phyloP scores from a whole-genome alignment of 129 eudicot species.

The Kitagawia praeruptora region DNA sequence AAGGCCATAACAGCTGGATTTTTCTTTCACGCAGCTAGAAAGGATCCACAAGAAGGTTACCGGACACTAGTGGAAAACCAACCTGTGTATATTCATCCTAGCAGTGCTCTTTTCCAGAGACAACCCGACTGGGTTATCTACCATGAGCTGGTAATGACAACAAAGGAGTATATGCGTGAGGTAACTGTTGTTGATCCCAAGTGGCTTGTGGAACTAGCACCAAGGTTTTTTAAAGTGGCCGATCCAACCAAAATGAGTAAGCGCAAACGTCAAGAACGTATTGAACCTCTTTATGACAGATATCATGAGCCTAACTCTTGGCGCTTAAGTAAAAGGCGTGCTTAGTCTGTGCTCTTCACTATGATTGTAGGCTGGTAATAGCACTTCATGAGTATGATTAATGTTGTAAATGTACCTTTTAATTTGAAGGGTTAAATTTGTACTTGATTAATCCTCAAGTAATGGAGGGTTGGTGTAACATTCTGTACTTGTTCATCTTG shows the following conservation, averaged over 20 bases:
- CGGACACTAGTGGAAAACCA: too few relatives aligned
- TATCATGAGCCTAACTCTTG: slow-evolving; percentile 87
- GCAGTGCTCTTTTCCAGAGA: too few relatives aligned
- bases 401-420: background rate
- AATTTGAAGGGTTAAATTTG: background rate
- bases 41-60: too few relatives aligned
- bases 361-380: background rate
- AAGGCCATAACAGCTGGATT: too few relatives aligned
- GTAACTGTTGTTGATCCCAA: slow-evolving; percentile 80
- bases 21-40: too few relatives aligned
- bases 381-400: background rate
- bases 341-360: slow-evolving; percentile 20
- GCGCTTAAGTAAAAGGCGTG: slow-evolving; percentile 85
- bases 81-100: too few relatives aligned
- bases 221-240: slow-evolving; percentile 70
- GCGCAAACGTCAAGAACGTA: slow-evolving; percentile 79
- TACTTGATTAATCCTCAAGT: background rate
- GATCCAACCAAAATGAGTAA: slow-evolving; percentile 88
- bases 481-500: too few relatives aligned
- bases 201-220: slow-evolving; percentile 80
- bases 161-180: slow-evolving; percentile 85
- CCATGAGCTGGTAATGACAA: slow-evolving; percentile 46
- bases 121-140: too few relatives aligned
- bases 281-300: slow-evolving; percentile 75
- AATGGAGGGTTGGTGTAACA: background rate